A percentile compares a stretch with the other conserved stretches of the same genome.
phyloP scores from a whole-genome alignment of 164 flowering plant genomes.

The Umbellularia californica region DNA sequence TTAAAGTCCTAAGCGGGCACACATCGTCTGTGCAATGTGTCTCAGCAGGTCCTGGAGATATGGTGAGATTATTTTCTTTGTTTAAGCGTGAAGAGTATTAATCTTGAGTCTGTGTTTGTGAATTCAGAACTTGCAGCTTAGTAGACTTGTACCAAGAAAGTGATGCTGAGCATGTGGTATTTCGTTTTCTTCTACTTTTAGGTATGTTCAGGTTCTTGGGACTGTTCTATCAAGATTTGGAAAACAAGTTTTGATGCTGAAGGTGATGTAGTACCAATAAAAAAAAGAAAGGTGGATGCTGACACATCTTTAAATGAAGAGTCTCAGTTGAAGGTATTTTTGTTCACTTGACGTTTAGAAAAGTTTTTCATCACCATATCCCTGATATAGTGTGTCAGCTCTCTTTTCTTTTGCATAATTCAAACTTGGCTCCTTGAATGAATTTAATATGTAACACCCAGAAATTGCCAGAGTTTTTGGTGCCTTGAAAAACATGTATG shows the following conservation, averaged over 20 bases:
- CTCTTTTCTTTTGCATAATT: too few relatives aligned
- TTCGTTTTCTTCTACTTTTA: conserved; percentile 13
- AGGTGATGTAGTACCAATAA: conserved; percentile 50
- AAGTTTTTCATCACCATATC: neutral
- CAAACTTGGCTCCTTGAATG: neutral
- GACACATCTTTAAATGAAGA: conserved; percentile 30
- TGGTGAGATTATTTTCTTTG: conserved; percentile 36
- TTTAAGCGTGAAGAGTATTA: neutral
- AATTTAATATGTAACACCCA: neutral
- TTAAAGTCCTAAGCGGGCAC: conserved; percentile 70
- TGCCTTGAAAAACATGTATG: too few relatives aligned
- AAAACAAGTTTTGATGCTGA: conserved; percentile 42
- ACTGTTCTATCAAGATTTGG: conserved; percentile 79
- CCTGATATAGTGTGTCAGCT: neutral
- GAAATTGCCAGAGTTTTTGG: neutral
- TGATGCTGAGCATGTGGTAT: neutral
- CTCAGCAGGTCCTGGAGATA: conserved; percentile 61
- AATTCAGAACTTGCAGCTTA: neutral
- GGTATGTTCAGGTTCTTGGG: conserved; percentile 99
- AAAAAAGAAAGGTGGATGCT: conserved; percentile 66
- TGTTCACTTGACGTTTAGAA: neutral
- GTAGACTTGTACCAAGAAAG: neutral
- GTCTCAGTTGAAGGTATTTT: conserved; percentile 65
- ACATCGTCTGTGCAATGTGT: conserved; percentile 69
- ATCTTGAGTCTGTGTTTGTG: neutral